A percentile compares a stretch with the other conserved stretches of the same genome.
Evolutionary conservation across 768 basidiomycete species (phyloP).

Genomic region (Boletellus sp.): DNA sequence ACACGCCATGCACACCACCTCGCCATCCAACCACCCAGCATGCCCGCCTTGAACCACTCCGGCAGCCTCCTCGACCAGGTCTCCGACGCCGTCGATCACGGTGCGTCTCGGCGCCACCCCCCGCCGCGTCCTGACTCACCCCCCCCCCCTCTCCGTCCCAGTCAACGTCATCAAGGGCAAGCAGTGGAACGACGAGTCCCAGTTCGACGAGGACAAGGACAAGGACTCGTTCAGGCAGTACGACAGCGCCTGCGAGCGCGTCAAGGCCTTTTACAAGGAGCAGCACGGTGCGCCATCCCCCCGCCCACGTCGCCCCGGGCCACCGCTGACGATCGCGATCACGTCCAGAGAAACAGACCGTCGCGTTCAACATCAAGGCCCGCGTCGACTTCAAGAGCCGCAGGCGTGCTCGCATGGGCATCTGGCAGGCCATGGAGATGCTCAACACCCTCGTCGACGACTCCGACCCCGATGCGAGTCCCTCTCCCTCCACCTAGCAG

Average conservation of each 20-base stretch:
- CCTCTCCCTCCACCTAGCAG: background rate
- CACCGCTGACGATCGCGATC: constrained; percentile 2
- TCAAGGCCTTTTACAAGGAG: constrained; percentile 74
- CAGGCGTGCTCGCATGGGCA: constrained; percentile 69
- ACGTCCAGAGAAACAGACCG: constrained; percentile 74
- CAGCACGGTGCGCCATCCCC: constrained; percentile 56
- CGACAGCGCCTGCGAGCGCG: constrained; percentile 70
- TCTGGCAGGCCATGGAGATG: constrained; percentile 86
- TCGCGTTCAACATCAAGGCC: constrained; percentile 77
- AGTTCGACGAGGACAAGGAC: constrained; percentile 58
- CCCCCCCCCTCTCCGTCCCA: too few species aligned
- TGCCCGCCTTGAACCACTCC: constrained; percentile 27
- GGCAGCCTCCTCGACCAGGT: constrained; percentile 38
- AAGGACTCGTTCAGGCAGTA: constrained; percentile 70
- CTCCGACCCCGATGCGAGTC: constrained; percentile 77
- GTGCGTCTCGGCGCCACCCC: constrained; percentile 25
- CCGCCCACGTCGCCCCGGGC: too few species aligned
- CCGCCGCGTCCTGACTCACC: background rate
- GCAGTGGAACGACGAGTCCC: constrained; percentile 53
- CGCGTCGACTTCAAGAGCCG: constrained; percentile 70
- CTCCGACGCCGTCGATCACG: constrained; percentile 49
- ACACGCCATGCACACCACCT: background rate
- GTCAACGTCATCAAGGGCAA: constrained; percentile 69
- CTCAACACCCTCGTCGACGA: constrained; percentile 87
- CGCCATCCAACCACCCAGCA: constrained; percentile 4